phyloP scores from a whole-genome alignment of 208 protist genomes.

The Wallacemonas sp. region DNA sequence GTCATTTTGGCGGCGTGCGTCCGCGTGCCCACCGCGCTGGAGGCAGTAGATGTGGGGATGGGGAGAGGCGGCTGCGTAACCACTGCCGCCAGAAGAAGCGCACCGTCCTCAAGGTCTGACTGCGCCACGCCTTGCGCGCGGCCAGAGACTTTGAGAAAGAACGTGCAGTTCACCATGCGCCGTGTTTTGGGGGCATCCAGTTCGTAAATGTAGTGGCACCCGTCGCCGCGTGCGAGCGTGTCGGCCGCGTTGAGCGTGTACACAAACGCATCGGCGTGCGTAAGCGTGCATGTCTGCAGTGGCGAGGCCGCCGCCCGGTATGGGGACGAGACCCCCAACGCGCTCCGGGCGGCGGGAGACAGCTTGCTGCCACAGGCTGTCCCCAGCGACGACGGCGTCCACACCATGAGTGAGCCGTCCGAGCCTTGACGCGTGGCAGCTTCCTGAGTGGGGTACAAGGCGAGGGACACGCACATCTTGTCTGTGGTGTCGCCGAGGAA shows the following conservation, averaged over 20 bases:
- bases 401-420: background rate
- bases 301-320: background rate
- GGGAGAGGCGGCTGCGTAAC: slow-evolving; percentile 13
- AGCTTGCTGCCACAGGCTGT: background rate
- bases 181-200: background rate
- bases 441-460: slow-evolving; percentile 13
- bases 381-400: slow-evolving; percentile 16
- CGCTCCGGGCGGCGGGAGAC: background rate
- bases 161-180: slow-evolving; percentile 15
- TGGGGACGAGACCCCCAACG: slow-evolving; percentile 11
- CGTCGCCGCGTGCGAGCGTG: background rate
- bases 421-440: background rate
- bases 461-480: slow-evolving; percentile 16
- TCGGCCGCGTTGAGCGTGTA: slow-evolving; percentile 18
- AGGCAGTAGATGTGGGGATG: too few relatives aligned
- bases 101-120: background rate
- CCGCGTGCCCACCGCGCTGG: too few relatives aligned
- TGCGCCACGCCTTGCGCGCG: background rate
- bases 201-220: slow-evolving; percentile 19
- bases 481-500: slow-evolving; percentile 26
- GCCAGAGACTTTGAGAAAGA: slow-evolving; percentile 25
- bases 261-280: slow-evolving; percentile 1
- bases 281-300: slow-evolving; percentile 14
- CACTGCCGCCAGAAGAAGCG: slow-evolving; percentile 10
- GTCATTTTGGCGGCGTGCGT: too few relatives aligned